Evolutionary conservation across 208 protist species (phyloP).

Genomic region (Borovskyia barvae): DNA sequence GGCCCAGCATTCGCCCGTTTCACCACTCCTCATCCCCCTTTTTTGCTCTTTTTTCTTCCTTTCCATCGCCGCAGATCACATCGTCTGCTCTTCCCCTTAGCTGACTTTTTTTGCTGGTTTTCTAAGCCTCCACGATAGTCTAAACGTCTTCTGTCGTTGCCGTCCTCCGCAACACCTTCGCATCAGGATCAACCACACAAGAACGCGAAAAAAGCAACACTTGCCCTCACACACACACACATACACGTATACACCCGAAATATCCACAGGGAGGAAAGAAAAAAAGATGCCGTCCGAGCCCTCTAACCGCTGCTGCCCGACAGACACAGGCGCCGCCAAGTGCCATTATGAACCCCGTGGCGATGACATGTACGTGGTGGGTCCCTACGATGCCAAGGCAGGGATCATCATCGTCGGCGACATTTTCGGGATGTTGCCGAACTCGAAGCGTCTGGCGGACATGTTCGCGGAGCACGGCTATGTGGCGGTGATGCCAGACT

Average conservation of each 20-base stretch:
- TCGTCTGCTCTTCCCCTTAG: background rate
- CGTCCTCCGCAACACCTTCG: no score
- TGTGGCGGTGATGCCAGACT: slow-evolving; percentile 64
- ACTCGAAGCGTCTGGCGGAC: slow-evolving; percentile 48
- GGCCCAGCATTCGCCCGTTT: background rate
- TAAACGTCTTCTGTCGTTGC: no score
- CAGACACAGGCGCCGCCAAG: slow-evolving; percentile 23
- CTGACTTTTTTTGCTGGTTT: slow-evolving; percentile 1
- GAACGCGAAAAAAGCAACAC: no score
- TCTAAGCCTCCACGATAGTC: background rate
- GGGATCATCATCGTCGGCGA: slow-evolving; percentile 51
- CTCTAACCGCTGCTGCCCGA: slow-evolving; percentile 45
- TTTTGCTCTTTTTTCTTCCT: slow-evolving; percentile 4
- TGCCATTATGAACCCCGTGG: slow-evolving; percentile 23
- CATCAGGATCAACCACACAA: no score
- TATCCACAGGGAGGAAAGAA: background rate
- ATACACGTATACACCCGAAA: no score
- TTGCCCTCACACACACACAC: no score
- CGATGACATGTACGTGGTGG: slow-evolving; percentile 42
- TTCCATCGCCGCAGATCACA: background rate
- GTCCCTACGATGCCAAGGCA: slow-evolving; percentile 29
- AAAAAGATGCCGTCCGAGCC: slow-evolving; percentile 4
- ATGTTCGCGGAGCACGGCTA: slow-evolving; percentile 38
- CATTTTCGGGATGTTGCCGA: slow-evolving; percentile 54
- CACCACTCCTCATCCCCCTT: background rate